Conservation (phyloP, 202 grass and related monocot species). For the Digitaria exilis region DNA sequence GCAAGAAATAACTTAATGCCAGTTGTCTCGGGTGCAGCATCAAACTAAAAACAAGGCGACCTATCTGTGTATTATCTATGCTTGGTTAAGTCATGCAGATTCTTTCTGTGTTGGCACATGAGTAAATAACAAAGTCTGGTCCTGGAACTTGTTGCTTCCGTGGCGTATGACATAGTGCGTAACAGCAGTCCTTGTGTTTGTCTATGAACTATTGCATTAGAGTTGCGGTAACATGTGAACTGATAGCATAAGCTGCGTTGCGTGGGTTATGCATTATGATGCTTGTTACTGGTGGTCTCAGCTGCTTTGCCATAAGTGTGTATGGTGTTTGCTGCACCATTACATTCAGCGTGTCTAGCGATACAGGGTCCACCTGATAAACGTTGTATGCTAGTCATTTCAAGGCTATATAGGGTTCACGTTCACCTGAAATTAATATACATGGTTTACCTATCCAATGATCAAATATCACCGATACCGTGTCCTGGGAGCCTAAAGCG, state of each 20-base stretch:
- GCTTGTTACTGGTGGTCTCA: not conserved
- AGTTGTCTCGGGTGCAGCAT: not conserved
- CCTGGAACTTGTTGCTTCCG: conserved; percentile 16
- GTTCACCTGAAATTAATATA: too few species aligned
- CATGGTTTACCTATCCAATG: too few species aligned
- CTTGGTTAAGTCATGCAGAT: conserved; percentile 3
- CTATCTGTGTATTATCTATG: conserved; percentile 5
- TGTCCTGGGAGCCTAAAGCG: too few species aligned
- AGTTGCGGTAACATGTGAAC: not conserved
- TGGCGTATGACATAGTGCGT: conserved; percentile 17
- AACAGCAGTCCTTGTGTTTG: too few species aligned
- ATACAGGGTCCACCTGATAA: too few species aligned
- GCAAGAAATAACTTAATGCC: conserved; percentile 45
- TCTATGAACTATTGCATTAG: too few species aligned
- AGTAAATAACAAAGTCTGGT: conserved; percentile 32
- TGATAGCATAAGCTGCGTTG: conserved; percentile 3
- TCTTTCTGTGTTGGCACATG: conserved; percentile 33
- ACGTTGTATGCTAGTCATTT: too few species aligned
- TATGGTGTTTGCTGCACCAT: too few species aligned
- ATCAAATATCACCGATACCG: too few species aligned
- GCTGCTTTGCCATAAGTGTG: too few species aligned
- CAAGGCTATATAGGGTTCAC: too few species aligned
- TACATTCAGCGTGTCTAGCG: too few species aligned
- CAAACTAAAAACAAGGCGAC: not conserved
- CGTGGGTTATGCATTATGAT: not conserved